phyloP scores from a whole-genome alignment of 106 monocot species.

The Dendrobium catenatum region DNA sequence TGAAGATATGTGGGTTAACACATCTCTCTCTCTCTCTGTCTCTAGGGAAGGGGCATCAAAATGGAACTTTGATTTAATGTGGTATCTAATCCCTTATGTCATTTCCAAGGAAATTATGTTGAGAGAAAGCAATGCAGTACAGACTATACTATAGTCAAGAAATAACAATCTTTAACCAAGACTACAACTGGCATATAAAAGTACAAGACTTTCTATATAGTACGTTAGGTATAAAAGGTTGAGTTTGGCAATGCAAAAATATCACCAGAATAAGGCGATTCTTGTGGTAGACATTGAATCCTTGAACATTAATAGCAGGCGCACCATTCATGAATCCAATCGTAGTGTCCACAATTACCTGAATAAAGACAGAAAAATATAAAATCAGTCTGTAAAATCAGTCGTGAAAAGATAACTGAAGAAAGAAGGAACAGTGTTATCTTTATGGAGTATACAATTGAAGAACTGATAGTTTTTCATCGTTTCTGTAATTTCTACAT shows the following conservation, averaged over 20 bases:
- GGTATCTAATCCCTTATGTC: not conserved
- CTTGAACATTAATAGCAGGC: slow-evolving; percentile 63
- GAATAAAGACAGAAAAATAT: not conserved
- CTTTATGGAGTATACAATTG: not conserved
- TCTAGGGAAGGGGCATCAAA: not conserved
- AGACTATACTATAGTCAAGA: not conserved
- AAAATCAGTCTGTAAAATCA: not conserved
- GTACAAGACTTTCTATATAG: not conserved
- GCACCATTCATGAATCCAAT: slow-evolving; percentile 71
- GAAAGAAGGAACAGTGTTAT: not conserved
- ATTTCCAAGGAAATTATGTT: not conserved
- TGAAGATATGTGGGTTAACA: no score
- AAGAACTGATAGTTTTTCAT: not conserved
- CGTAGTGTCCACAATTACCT: slow-evolving; percentile 49
- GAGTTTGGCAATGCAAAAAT: not conserved
- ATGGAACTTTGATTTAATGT: not conserved
- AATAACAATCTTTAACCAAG: not conserved
- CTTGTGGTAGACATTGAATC: slow-evolving; percentile 85
- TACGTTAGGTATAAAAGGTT: not conserved
- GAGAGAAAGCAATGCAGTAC: not conserved
- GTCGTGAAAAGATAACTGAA: not conserved
- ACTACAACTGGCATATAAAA: not conserved
- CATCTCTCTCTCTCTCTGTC: not conserved
- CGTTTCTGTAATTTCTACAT: not conserved
- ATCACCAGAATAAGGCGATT: slow-evolving; percentile 81